Evolutionary conservation across 2,329 filamentous ascomycete genomes (phyloP), one percentile per base, ranked within the genome.

Genomic region (Calycina herbarum): DNA sequence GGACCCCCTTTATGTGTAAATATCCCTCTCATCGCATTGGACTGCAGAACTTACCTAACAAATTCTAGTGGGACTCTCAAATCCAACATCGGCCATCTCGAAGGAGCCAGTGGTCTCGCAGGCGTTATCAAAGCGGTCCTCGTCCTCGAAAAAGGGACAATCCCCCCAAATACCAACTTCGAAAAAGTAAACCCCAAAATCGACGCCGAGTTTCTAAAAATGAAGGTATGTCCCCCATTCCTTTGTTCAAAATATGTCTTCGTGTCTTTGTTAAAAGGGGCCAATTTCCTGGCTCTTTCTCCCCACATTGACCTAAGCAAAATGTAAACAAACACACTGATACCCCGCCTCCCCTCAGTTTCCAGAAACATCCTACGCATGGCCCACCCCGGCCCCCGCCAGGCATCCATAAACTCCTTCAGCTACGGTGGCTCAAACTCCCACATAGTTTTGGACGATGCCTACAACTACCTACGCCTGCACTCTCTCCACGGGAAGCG

Each of bases 91-190:
- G 73, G 73, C 3, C 73, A 75, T 63, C 67, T 77, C 13, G 77
- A 78, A 63, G 76, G 75, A 7, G 77, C 74, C 5, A 74, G 71
- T 60, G 78, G 78, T 20, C 64, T 79, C 40, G 74, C 76, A 6
- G 73, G 70, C 0, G 62, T 79, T 0, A 79, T 81, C 60, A 81
- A 81, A 67, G 70, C 75, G 1, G 71, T 76, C 0, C 63, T 81
- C 60, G 74, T 78, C 67, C 66, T 82, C 1, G 79, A 81, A 66
- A 76, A 77, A 51, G 76, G 76, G 0, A 73, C 79, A 7, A 77
- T 81, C 27, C 75, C 77, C 13, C 78, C 79, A 4, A 80, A 79
- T 65, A 72, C 71, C 45, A 77, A 79, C 45, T 81, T 80, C 54
- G 71, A 76, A 27, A 76, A 69, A 17, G 66, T 73, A 1, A 81